Evolutionary conservation across 352 stramenopile genomes (phyloP).

Genomic region (Phytopythium aichiense): DNA sequence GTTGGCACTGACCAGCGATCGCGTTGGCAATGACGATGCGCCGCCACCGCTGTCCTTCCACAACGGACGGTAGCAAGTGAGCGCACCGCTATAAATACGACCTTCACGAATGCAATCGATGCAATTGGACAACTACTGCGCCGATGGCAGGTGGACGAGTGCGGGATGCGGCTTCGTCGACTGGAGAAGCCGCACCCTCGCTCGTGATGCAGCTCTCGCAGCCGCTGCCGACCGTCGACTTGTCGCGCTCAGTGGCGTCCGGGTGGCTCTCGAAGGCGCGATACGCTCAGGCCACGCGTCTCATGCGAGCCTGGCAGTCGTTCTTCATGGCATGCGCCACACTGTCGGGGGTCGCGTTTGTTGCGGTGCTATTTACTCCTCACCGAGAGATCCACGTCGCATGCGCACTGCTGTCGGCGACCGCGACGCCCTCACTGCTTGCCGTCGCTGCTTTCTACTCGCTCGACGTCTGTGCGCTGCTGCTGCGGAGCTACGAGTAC

Average conservation of each 20-base stretch:
- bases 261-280: neutral
- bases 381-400: neutral
- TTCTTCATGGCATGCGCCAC: neutral
- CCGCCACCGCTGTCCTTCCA: no score
- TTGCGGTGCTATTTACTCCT: neutral
- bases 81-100: no score
- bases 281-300: neutral
- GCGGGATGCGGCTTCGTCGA: no score
- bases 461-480: constrained; percentile 12
- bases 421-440: neutral
- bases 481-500: constrained; percentile 30
- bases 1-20: no score
- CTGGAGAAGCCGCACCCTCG: no score
- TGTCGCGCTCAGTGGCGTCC: neutral
- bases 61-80: no score
- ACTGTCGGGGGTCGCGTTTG: neutral
- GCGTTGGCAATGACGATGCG: no score
- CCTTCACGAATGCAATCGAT: no score
- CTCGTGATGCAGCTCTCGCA: neutral
- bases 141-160: no score
- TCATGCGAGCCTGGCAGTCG: neutral
- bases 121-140: no score
- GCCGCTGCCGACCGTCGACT: neutral
- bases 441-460: neutral
- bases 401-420: neutral